Evolutionary conservation across 495 filamentous ascomycete genomes (phyloP).

Genomic region (Neurospora africana): DNA sequence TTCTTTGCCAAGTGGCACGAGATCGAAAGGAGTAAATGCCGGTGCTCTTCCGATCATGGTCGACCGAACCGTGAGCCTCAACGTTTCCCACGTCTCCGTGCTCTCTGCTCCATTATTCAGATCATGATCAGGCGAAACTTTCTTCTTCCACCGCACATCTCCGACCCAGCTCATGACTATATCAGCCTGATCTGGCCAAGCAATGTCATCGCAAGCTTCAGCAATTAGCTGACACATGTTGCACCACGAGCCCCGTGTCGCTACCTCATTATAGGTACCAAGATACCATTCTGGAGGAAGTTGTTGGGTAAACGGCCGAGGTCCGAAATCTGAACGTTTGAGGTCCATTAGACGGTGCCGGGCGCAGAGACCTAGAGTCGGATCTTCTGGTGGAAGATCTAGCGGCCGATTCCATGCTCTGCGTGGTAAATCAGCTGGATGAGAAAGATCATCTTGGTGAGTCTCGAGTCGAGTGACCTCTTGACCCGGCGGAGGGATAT

Average conservation of each 20-base stretch:
- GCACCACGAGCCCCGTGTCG: not conserved
- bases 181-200: not conserved
- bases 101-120: not conserved
- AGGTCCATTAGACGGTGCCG: not conserved
- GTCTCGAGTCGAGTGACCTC: not conserved
- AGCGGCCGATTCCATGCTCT: not conserved
- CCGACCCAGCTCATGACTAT: not conserved
- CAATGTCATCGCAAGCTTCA: not conserved
- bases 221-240: not conserved
- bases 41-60: not conserved
- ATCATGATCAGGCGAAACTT: not conserved
- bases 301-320: not conserved
- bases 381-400: not conserved
- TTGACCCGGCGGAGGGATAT: not conserved
- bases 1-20: not conserved
- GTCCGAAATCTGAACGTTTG: not conserved
- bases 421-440: not conserved
- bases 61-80: not conserved
- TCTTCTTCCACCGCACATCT: not conserved
- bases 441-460: not conserved
- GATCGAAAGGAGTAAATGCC: not conserved
- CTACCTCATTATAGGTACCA: not conserved
- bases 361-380: not conserved
- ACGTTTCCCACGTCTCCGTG: not conserved
- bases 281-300: not conserved